Conservation (phyloP, 208 protist genomes). For the Trypanosoma congolense region DNA sequence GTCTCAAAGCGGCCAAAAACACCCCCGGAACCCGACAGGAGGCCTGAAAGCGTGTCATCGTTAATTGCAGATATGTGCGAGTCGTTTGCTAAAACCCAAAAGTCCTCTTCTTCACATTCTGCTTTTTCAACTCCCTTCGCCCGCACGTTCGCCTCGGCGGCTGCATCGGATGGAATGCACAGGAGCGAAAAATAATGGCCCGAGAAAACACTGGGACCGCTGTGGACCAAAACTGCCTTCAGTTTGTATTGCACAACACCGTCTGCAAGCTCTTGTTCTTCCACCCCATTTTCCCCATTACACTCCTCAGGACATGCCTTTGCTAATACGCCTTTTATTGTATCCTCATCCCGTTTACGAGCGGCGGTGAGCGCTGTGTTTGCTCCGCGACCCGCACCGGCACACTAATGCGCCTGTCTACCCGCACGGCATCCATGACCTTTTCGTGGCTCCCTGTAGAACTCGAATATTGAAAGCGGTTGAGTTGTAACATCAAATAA, state of each 20-base stretch:
- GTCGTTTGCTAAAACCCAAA: slow-evolving; percentile 67
- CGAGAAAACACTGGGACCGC: slow-evolving; percentile 46
- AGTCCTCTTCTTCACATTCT: neutral
- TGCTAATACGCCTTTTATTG: neutral
- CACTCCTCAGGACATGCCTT: slow-evolving; percentile 4
- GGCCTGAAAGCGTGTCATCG: slow-evolving; percentile 18
- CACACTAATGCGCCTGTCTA: slow-evolving; percentile 51
- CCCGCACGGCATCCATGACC: slow-evolving; percentile 35
- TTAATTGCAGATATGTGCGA: slow-evolving; percentile 28
- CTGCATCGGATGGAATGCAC: neutral
- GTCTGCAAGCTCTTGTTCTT: slow-evolving; percentile 4
- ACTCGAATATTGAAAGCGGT: slow-evolving; percentile 56
- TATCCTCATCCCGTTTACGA: neutral
- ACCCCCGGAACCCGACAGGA: slow-evolving; percentile 30
- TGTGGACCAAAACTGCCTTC: slow-evolving; percentile 57
- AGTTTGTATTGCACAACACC: slow-evolving; percentile 44
- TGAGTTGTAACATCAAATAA: slow-evolving; percentile 54
- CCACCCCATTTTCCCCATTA: slow-evolving; percentile 2
- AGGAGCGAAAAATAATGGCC: slow-evolving; percentile 67
- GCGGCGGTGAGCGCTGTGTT: neutral
- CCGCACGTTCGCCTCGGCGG: neutral
- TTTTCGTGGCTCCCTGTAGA: slow-evolving; percentile 33
- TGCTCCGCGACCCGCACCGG: slow-evolving; percentile 20
- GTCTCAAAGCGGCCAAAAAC: slow-evolving; percentile 47
- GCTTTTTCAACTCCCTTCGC: neutral